A percentile compares a stretch with the other conserved stretches of the same genome.
These are phyloP conservation scores for Quercus glauca DNA, from an alignment of 306 rosid species.

Conservation along the genomic window DNA sequence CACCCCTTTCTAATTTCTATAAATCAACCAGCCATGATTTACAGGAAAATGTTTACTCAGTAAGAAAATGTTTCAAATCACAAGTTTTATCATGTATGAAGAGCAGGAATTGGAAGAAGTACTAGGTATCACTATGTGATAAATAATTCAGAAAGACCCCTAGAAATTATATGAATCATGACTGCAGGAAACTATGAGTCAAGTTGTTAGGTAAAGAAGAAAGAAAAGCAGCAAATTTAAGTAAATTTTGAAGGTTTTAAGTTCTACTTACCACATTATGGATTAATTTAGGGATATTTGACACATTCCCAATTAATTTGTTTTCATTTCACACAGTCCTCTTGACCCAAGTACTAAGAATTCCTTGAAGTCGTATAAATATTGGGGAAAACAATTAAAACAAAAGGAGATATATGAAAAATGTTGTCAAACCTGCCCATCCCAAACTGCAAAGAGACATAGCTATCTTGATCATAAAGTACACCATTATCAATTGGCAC, in stretches of 20 bases:
- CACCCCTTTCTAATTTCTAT: not conserved
- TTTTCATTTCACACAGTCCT: too few species aligned
- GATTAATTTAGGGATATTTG: not conserved
- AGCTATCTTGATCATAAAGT: slow-evolving; percentile 89
- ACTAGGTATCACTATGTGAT: not conserved
- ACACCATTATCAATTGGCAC: slow-evolving; percentile 70
- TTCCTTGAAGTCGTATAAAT: not conserved
- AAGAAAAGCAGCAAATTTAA: not conserved
- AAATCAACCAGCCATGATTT: not conserved
- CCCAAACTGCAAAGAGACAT: slow-evolving; percentile 92
- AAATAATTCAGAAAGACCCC: not conserved
- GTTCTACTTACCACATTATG: not conserved
- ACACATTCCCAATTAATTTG: not conserved
- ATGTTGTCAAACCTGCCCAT: slow-evolving; percentile 64
- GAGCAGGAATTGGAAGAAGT: not conserved
- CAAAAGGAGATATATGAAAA: slow-evolving; percentile 1
- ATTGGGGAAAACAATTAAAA: not conserved
- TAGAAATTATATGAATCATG: not conserved
- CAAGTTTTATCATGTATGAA: not conserved
- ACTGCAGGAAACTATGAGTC: not conserved
- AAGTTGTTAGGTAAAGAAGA: not conserved
- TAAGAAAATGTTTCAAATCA: not conserved
- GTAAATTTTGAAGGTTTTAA: not conserved
- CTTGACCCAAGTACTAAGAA: too few species aligned
- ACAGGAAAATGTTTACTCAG: not conserved